Conservation (phyloP, 1,284 basidiomycete species). For the Ceraceosorus guamensis region DNA sequence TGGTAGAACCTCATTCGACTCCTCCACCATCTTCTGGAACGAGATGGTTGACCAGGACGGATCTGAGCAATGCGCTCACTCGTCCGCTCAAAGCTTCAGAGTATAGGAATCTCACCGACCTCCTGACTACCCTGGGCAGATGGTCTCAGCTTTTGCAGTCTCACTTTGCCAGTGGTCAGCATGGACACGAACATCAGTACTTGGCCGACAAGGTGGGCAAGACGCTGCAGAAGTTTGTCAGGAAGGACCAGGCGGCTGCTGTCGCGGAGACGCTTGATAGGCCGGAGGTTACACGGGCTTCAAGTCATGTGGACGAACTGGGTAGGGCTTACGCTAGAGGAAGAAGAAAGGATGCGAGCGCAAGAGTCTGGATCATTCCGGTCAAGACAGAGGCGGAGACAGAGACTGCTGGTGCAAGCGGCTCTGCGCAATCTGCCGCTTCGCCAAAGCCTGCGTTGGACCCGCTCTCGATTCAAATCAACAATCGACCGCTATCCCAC, state of each 20-base stretch:
- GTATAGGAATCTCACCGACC: constrained; percentile 61
- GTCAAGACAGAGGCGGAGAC: constrained; percentile 49
- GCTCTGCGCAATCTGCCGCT: constrained; percentile 17
- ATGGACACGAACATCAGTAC: constrained; percentile 1
- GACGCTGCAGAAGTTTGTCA: constrained; percentile 28
- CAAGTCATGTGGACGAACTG: constrained; percentile 1
- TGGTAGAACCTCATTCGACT: constrained; percentile 69
- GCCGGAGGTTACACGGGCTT: neutral
- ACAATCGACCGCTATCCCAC: constrained; percentile 67
- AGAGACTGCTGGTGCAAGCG: neutral
- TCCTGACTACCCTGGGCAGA: constrained; percentile 67
- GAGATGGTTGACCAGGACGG: constrained; percentile 45
- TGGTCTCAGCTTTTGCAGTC: constrained; percentile 55
- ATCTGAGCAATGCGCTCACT: constrained; percentile 59
- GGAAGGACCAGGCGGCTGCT: constrained; percentile 19
- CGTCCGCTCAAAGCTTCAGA: constrained; percentile 64
- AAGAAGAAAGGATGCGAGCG: constrained; percentile 36
- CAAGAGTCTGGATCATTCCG: constrained; percentile 84
- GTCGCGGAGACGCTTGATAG: constrained; percentile 1
- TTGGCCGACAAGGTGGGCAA: constrained; percentile 21
- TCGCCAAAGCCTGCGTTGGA: constrained; percentile 15
- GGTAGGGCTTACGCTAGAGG: constrained; percentile 27
- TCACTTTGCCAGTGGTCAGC: constrained; percentile 9
- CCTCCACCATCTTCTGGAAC: constrained; percentile 41
- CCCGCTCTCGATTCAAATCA: constrained; percentile 64